Evolutionary conservation across 2,329 filamentous ascomycete species (phyloP), one percentile per base, ranked within the genome.

Genomic region (Balansia obtecta): DNA sequence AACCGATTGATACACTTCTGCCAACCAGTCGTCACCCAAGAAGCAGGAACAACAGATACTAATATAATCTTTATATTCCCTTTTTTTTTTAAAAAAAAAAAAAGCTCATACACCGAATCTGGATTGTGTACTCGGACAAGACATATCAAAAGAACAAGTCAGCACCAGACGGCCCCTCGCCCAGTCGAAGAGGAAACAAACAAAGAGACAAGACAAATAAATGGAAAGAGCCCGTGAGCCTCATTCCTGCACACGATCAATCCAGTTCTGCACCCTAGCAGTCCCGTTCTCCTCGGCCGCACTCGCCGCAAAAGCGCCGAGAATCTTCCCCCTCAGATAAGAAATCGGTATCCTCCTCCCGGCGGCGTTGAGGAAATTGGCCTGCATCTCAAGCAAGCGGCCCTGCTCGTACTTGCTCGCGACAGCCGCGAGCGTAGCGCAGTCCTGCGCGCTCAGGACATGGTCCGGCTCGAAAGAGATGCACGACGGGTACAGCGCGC

Each of bases 351-450:
- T 58, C 62, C 71, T 64, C 7, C 66, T 60, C 4, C 70, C 71
- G 0, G 70, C 72, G 43, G 59, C 65, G 51, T 72, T 71, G 57
- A 61, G 68, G 49, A 73, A 71, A 46, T 65, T 66, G 32, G 69
- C 67, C 53, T 73, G 70, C 59, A 72, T 66, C 52, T 71, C 65
- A 0, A 71, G 59, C 66, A 68, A 72, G 22, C 61, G 61, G 30
- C 59, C 59, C 18, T 53, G 57, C 45, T 63, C 60, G 38, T 63
- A 60, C 48, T 62, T 61, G 52, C 61, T 63, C 30, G 68, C 63
- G 2, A 69, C 55, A 7, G 63, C 50, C 2, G 61, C 67, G 4
- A 73, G 61, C 4, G 70, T 57, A 13, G 60, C 56, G 34, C 64
- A 65, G 52, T 70, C 67, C 18, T 54, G 55, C 46, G 58, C 52